phyloP scores from a whole-genome alignment of 441 rosid genomes.

The Populus hybrid region DNA sequence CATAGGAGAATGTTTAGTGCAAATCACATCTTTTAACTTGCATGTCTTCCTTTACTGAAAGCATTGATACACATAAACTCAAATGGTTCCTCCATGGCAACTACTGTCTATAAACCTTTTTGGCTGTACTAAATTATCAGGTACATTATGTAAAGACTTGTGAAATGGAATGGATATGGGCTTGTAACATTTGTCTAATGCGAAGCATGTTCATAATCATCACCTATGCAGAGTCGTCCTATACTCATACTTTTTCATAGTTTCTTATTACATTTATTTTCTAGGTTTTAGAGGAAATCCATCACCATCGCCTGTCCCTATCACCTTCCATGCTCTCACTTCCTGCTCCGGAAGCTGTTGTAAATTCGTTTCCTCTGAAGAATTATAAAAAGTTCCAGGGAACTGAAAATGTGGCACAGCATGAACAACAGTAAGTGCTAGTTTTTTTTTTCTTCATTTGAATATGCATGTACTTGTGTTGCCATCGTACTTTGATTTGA shows the following conservation, averaged over 20 bases:
- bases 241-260: background rate
- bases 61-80: background rate
- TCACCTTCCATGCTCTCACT: conserved; percentile 42
- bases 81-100: background rate
- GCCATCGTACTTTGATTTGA: background rate
- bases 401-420: conserved; percentile 25
- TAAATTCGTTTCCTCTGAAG: conserved; percentile 59
- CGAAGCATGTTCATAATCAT: background rate
- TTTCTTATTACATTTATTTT: conserved; percentile 9
- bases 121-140: background rate
- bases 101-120: background rate
- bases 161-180: background rate
- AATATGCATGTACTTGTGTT: background rate
- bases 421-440: conserved; percentile 51
- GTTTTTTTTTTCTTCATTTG: background rate
- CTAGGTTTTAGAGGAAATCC: conserved; percentile 70
- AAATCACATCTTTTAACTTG: background rate
- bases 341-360: conserved; percentile 67
- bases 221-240: background rate
- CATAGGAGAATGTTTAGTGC: background rate
- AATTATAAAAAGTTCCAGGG: conserved; percentile 32
- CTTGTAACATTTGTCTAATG: background rate
- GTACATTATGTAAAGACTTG: background rate
- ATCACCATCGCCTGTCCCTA: conserved; percentile 47
- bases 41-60: background rate